phyloP scores from a whole-genome alignment of 805 yeast genomes.

The Cyberlindnera meyerae region DNA sequence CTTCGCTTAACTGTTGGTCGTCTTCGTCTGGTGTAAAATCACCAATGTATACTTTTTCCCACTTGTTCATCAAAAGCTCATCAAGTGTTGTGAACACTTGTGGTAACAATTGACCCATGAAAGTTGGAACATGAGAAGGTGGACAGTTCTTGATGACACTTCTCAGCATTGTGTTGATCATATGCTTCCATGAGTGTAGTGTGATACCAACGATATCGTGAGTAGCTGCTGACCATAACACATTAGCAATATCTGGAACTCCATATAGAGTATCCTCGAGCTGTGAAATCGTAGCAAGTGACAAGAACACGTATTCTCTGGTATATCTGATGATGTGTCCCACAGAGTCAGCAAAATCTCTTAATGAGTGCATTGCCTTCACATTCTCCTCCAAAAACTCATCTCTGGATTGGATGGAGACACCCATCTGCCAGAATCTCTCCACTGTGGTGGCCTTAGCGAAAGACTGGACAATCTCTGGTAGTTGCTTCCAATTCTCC shows the following conservation, averaged over 20 bases:
- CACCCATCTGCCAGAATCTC: constrained; percentile 98
- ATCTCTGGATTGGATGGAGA: constrained; percentile 88
- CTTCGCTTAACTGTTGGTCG: constrained; percentile 87
- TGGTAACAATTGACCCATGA: constrained; percentile 77
- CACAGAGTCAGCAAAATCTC: constrained; percentile 97
- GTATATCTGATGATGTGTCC: constrained; percentile 96
- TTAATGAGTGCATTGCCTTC: constrained; percentile 85
- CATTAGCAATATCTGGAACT: constrained; percentile 71
- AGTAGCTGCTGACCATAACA: constrained; percentile 83
- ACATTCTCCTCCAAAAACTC: constrained; percentile 92
- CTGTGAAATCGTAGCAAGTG: constrained; percentile 84
- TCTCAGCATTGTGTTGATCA: constrained; percentile 84
- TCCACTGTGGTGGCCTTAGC: constrained; percentile 87
- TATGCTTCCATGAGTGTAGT: constrained; percentile 94
- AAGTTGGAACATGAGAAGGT: constrained; percentile 53
- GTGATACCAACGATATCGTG: constrained; percentile 74
- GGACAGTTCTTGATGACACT: constrained; percentile 90
- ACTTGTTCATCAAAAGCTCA: constrained; percentile 61
- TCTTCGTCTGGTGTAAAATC: constrained; percentile 36
- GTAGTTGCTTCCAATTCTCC: constrained; percentile 81
- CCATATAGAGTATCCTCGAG: constrained; percentile 85
- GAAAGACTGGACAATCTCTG: constrained; percentile 85
- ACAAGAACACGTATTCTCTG: constrained; percentile 88
- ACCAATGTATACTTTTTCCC: constrained; percentile 61
- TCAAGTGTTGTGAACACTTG: constrained; percentile 70